Percentiles rank a stretch among this genome's conserved stretches.
phyloP scores from a whole-genome alignment of 148 eudicot genomes.

The Nepenthes gracilis region DNA sequence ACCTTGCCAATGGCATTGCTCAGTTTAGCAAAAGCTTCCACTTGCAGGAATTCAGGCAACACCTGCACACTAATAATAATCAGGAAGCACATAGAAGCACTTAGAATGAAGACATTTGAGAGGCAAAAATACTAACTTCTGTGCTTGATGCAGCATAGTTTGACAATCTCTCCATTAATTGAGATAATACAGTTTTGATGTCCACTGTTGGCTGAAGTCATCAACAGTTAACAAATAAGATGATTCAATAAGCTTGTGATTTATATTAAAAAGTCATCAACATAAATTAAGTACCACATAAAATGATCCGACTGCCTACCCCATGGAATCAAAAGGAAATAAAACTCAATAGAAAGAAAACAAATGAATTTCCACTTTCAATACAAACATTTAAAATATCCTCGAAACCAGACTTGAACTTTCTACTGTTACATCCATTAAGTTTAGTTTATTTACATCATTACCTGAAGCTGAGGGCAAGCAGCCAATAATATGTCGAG shows the following conservation, averaged over 20 bases:
- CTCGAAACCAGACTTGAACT: no score
- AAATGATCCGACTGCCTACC: background rate
- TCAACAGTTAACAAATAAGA: slow-evolving; percentile 8
- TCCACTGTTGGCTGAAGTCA: slow-evolving; percentile 74
- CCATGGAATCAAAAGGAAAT: no score
- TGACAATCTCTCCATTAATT: slow-evolving; percentile 91
- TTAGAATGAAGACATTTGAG: slow-evolving; percentile 1
- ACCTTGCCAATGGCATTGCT: slow-evolving; percentile 97
- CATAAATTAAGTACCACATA: background rate
- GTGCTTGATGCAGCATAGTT: slow-evolving; percentile 86
- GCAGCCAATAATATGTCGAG: slow-evolving; percentile 84
- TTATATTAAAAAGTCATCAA: background rate
- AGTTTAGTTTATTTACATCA: background rate
- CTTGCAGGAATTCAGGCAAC: slow-evolving; percentile 90
- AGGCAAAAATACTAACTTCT: slow-evolving; percentile 49
- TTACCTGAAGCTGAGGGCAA: slow-evolving; percentile 94
- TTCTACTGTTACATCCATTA: no score
- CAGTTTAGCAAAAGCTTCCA: slow-evolving; percentile 92
- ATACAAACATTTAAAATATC: no score
- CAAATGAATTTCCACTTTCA: no score
- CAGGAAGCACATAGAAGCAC: slow-evolving; percentile 6
- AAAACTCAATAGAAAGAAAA: no score
- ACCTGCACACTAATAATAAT: slow-evolving; percentile 39
- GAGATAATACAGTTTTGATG: slow-evolving; percentile 80
- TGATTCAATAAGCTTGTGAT: background rate